These are phyloP conservation scores for Chlamydomonas asymmetrica DNA, from an alignment of 139 green algal species.

Conservation along the genomic window DNA sequence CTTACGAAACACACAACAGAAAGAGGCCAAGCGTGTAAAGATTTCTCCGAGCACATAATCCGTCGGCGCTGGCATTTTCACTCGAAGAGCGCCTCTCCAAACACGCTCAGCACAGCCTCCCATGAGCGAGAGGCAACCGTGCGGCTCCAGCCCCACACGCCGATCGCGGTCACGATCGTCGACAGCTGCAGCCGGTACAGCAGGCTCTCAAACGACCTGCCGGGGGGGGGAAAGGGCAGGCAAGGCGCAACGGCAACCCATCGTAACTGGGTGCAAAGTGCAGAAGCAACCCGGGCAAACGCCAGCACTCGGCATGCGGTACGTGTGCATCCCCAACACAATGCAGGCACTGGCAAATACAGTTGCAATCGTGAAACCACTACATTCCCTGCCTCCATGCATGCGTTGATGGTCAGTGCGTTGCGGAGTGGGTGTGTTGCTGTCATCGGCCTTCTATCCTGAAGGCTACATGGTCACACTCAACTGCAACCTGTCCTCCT, in stretches of 20 bases:
- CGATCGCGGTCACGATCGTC: not conserved
- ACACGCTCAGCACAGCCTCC: not conserved
- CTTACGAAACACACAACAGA: too few species aligned
- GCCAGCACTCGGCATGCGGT: too few species aligned
- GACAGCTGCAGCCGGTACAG: constrained; percentile 3
- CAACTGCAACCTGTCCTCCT: not conserved
- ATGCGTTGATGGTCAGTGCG: too few species aligned
- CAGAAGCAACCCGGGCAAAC: not conserved
- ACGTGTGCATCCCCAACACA: constrained; percentile 1
- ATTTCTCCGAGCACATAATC: too few species aligned
- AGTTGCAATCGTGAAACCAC: not conserved
- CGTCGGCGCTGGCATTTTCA: not conserved
- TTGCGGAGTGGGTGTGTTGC: too few species aligned
- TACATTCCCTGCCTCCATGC: too few species aligned
- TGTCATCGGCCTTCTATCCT: not conserved
- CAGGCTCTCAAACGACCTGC: constrained; percentile 1
- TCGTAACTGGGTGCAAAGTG: not conserved
- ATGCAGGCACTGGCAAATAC: not conserved
- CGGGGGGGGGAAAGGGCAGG: not conserved
- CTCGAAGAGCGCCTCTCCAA: constrained; percentile 26
- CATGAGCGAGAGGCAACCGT: not conserved
- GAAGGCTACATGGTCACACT: not conserved
- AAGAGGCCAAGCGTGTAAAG: too few species aligned
- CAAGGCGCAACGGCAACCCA: not conserved
- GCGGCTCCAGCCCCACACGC: not conserved